phyloP scores from a whole-genome alignment of 257 asterid genomes.

The Anisodus tanguticus region DNA sequence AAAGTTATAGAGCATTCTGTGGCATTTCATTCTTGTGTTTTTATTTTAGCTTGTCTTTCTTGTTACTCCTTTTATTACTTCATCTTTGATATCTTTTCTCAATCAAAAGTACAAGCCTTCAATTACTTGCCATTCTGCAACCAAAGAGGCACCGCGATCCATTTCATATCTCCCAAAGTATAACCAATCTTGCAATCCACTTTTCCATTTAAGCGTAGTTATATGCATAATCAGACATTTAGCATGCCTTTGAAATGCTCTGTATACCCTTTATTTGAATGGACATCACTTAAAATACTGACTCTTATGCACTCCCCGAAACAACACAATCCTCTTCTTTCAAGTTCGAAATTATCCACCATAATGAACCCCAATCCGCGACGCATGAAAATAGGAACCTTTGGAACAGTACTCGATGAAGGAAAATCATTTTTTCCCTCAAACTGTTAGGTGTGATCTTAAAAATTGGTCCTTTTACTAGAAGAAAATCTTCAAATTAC shows the following conservation, averaged over 20 bases:
- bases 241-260: not conserved
- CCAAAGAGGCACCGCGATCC: slow-evolving; percentile 6
- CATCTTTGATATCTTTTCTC: slow-evolving; percentile 22
- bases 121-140: not conserved
- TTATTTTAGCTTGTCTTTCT: not conserved
- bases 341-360: not conserved
- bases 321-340: not conserved
- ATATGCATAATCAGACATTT: not conserved
- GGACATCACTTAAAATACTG: not conserved
- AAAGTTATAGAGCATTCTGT: not conserved
- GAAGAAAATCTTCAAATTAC: not conserved
- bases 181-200: not conserved
- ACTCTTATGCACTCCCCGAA: not conserved
- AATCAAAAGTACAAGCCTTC: not conserved
- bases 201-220: not conserved
- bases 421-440: not conserved
- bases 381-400: not conserved
- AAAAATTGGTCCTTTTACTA: not conserved
- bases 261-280: not conserved
- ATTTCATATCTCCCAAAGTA: not conserved
- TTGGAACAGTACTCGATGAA: not conserved
- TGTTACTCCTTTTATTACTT: slow-evolving; percentile 12
- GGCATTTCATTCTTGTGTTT: not conserved
- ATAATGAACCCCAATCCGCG: not conserved
- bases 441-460: not conserved